Evolutionary conservation across 768 basidiomycete species (phyloP), one percentile per base, ranked within the genome.

Genomic region (Rickenella mellea): DNA sequence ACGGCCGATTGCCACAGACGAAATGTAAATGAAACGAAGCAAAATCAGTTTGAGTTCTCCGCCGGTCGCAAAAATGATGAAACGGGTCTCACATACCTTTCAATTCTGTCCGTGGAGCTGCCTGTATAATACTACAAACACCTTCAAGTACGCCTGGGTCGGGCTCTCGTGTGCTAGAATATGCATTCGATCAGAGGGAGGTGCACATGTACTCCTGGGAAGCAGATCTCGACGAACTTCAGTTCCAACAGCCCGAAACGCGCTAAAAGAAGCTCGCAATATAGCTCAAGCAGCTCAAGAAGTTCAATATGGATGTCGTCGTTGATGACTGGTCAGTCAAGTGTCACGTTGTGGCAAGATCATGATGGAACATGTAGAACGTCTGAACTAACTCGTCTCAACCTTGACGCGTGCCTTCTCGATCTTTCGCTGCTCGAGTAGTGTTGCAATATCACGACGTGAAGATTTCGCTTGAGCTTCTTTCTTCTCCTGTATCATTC

Each of bases 211-310:
- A 27, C n/a, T n/a, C n/a, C 21, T 32, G 41, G 14, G 35, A 35
- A 20, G 42, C 14, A 21, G 17, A 12, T 27, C 14, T 12, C 8
- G 26, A 61, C 78, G 56, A 48, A 94, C 92, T 74, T 83, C 56
- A 85, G 79, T 54, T 99, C 96, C 35, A 99, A 71, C 22, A 98
- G 63, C 8, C 87, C 86, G 54, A 98, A 98, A 36, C 96, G 76
- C 7, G 94, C 89, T 19, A 93, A 70, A 15, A 98, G 64, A n/a
- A 94, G 74, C 55, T 99, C 96, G 49, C 85, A 88, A 58, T 97
- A 97, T 9, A 98, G 72, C 65, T 97, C 93, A 21, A 99, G 67
- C 5, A 98, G 67, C 55, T 99, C 94, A 27, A 97, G 66, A 20
- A 97, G 71, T 56, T 97, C 93, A 33, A 89, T 66, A 55, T 87